phyloP scores from a whole-genome alignment of 805 yeast genomes.

The Blastobotrys attinorum region DNA sequence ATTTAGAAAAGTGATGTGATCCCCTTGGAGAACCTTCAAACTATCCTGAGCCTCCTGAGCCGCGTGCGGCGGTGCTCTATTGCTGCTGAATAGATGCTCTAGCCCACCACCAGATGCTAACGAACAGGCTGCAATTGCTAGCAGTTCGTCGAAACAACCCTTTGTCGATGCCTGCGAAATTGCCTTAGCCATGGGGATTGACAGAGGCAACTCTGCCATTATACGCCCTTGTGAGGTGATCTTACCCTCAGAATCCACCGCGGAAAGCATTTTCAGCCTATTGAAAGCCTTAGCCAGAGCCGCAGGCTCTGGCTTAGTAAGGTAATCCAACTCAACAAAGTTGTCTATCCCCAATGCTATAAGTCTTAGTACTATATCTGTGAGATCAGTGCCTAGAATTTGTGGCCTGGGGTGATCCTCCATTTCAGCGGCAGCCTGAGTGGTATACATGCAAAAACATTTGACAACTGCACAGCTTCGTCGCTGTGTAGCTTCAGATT shows the following conservation, averaged over 20 bases:
- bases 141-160: slow-evolving; percentile 58
- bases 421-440: slow-evolving; percentile 62
- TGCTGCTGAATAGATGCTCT: slow-evolving; percentile 53
- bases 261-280: slow-evolving; percentile 69
- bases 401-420: slow-evolving; percentile 64
- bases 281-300: slow-evolving; percentile 60
- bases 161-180: slow-evolving; percentile 48
- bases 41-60: slow-evolving; percentile 38
- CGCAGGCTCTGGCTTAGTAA: slow-evolving; percentile 69
- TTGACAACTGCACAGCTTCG: slow-evolving; percentile 41
- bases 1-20: slow-evolving; percentile 70
- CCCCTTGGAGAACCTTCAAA: slow-evolving; percentile 36
- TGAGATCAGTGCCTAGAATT: slow-evolving; percentile 68
- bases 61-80: slow-evolving; percentile 30
- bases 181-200: slow-evolving; percentile 60
- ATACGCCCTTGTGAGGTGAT: slow-evolving; percentile 52
- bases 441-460: slow-evolving; percentile 11
- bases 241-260: slow-evolving; percentile 59
- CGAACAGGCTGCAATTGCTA: slow-evolving; percentile 69
- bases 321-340: slow-evolving; percentile 55
- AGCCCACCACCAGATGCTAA: slow-evolving; percentile 59
- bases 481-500: not conserved
- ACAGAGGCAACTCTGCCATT: slow-evolving; percentile 67
- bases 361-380: slow-evolving; percentile 56
- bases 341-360: slow-evolving; percentile 59